Conservation (phyloP, 2,329 filamentous ascomycete species). For the Colletotrichum cuscutae region DNA sequence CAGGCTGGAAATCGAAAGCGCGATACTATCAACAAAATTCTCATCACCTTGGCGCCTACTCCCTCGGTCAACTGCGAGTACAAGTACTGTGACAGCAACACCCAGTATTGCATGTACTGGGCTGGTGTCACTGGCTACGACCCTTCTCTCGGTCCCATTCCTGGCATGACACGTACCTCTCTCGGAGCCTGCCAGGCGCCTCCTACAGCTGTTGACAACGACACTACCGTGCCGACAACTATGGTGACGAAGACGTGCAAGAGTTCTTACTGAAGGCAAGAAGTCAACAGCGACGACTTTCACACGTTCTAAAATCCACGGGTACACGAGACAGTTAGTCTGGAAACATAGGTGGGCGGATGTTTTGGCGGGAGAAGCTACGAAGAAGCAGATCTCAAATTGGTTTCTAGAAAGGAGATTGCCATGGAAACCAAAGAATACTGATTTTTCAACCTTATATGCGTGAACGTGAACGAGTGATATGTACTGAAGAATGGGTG, state of each 20-base stretch:
- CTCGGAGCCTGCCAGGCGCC: slow-evolving; percentile 43
- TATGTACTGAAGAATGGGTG: neutral
- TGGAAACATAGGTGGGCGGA: neutral
- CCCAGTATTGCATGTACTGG: slow-evolving; percentile 53
- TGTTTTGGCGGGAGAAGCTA: neutral
- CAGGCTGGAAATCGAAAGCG: neutral
- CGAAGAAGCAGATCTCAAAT: too few relatives aligned
- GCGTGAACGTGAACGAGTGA: neutral
- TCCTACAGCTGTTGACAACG: neutral
- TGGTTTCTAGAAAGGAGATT: neutral
- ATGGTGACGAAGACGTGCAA: neutral
- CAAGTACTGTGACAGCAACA: slow-evolving; percentile 35
- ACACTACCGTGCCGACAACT: neutral
- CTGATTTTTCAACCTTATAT: neutral
- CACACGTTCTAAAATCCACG: too few relatives aligned
- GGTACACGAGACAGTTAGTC: too few relatives aligned
- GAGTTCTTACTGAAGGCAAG: neutral
- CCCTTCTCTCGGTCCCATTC: slow-evolving; percentile 44
- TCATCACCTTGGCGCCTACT: slow-evolving; percentile 18
- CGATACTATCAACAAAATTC: neutral
- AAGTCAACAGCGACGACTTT: neutral
- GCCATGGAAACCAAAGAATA: neutral
- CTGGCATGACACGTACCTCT: slow-evolving; percentile 48
- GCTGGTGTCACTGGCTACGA: slow-evolving; percentile 49
- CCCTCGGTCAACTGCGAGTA: slow-evolving; percentile 45